Evolutionary conservation across 345 rosid genomes (phyloP).

Genomic region (Lumnitzera littorea): DNA sequence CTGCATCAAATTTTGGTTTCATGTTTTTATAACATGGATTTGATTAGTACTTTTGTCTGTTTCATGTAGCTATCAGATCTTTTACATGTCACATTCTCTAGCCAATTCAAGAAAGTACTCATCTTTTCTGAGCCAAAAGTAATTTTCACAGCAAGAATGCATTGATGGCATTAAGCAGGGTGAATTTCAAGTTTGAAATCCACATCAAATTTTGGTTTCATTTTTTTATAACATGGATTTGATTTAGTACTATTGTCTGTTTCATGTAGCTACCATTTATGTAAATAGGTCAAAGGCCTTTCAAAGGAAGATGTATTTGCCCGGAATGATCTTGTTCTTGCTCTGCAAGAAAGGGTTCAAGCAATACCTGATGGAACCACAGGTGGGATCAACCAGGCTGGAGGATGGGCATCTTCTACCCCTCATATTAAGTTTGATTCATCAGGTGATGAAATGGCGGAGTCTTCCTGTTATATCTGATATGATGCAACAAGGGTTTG

Average conservation of each 20-base stretch:
- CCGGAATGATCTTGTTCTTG: constrained; percentile 54
- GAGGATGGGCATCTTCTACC: constrained; percentile 55
- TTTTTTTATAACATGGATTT: too few relatives aligned
- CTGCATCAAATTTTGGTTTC: too few relatives aligned
- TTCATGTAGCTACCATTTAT: not conserved
- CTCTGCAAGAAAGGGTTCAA: constrained; percentile 55
- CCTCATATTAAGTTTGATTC: constrained; percentile 61
- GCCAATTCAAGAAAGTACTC: too few relatives aligned
- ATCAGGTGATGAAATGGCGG: constrained; percentile 30
- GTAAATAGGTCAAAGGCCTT: constrained; percentile 58
- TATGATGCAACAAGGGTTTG: not conserved
- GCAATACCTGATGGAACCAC: constrained; percentile 56
- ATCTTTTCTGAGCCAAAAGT: too few relatives aligned
- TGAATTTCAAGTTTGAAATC: too few relatives aligned
- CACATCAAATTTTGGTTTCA: too few relatives aligned
- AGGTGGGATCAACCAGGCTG: constrained; percentile 25
- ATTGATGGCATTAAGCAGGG: too few relatives aligned
- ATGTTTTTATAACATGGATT: too few relatives aligned
- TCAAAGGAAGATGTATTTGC: constrained; percentile 52
- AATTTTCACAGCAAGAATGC: too few relatives aligned
- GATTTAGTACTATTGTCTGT: not conserved
- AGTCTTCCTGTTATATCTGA: too few relatives aligned
- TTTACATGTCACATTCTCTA: too few relatives aligned
- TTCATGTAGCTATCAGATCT: not conserved
- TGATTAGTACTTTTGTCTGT: not conserved